Conservation (phyloP, 2,329 filamentous ascomycete species). For the Talaromyces amestolkiae region DNA sequence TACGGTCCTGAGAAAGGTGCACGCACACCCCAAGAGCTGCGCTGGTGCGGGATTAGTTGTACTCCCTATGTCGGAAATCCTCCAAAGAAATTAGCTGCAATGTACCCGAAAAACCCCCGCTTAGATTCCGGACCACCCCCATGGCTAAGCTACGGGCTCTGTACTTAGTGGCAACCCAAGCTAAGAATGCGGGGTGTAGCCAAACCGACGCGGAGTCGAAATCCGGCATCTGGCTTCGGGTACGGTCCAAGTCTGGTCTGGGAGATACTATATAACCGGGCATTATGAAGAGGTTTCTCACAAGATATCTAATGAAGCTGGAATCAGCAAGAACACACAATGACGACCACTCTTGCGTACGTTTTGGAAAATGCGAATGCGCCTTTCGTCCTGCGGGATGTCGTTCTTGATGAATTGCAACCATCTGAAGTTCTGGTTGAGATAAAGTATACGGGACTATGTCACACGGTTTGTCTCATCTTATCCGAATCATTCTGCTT, state of each 20-base stretch:
- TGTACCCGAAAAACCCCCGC: not conserved
- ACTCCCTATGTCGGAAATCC: not conserved
- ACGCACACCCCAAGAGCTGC: not conserved
- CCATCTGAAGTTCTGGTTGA: constrained; percentile 1
- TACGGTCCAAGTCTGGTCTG: not conserved
- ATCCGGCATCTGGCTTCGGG: constrained; percentile 5
- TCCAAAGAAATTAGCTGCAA: not conserved
- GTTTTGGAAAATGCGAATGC: not conserved
- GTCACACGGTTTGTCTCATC: not conserved
- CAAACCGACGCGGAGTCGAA: not conserved
- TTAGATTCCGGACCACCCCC: not conserved
- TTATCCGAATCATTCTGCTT: too few relatives aligned
- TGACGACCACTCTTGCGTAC: not conserved
- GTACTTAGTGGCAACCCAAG: not conserved
- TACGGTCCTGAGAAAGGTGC: not conserved
- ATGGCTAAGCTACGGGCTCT: not conserved
- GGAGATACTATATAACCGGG: not conserved
- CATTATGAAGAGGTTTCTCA: not conserved
- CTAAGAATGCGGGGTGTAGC: not conserved
- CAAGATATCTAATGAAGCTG: not conserved
- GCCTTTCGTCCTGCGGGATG: not conserved
- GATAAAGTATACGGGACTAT: not conserved
- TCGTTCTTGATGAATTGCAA: constrained; percentile 1
- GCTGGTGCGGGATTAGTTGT: not conserved
- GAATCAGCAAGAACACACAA: not conserved